A percentile compares a stretch with the other conserved stretches of the same genome.
Conservation (phyloP, 306 rosid genomes). For the Cucumis hystrix region DNA sequence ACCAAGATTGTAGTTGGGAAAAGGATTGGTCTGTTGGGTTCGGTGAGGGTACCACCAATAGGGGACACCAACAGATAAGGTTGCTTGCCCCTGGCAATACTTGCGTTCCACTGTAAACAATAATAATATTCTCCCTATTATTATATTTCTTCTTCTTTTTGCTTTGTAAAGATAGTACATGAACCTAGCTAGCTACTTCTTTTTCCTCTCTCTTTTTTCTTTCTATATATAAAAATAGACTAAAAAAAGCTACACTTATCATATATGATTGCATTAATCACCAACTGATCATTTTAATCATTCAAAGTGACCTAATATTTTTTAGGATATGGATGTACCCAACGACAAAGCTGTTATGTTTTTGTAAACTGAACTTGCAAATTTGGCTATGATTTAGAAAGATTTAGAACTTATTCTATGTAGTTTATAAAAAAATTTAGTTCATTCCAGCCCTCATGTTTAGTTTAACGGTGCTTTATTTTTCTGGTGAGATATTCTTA, state of each 20-base stretch:
- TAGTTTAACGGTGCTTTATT: too few species aligned
- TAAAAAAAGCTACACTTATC: background rate
- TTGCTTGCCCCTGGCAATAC: constrained; percentile 6
- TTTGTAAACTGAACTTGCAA: too few species aligned
- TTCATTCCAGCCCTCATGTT: too few species aligned
- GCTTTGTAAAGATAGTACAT: constrained; percentile 13
- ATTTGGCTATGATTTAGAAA: too few species aligned
- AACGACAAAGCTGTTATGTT: background rate
- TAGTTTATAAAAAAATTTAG: too few species aligned
- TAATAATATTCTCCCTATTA: background rate
- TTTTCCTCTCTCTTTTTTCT: background rate
- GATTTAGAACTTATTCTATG: too few species aligned
- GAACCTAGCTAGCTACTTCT: constrained; percentile 13
- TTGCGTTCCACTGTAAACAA: background rate
- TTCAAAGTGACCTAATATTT: background rate
- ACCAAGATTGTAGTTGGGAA: constrained; percentile 8
- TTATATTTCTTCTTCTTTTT: background rate
- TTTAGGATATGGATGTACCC: background rate
- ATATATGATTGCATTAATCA: background rate
- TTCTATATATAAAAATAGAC: background rate
- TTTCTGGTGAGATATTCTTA: too few species aligned
- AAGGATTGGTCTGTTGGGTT: constrained; percentile 31
- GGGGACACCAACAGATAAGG: constrained; percentile 18
- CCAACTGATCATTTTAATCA: background rate
- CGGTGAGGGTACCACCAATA: constrained; percentile 19